Evolutionary conservation across 352 stramenopile genomes (phyloP), one percentile per base, ranked within the genome.

Genomic region (Phytophthora meadii): DNA sequence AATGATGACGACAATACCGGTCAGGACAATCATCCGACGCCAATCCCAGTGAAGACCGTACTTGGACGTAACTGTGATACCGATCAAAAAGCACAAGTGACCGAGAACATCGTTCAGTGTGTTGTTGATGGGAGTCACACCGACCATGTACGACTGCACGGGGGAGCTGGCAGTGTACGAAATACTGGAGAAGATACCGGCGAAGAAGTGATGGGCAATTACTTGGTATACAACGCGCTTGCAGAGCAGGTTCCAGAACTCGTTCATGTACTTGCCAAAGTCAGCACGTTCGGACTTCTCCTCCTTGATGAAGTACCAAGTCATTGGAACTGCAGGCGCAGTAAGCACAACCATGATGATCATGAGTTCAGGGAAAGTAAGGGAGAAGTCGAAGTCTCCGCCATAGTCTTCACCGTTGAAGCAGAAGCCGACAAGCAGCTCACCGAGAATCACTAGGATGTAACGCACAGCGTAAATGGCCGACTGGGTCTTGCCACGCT

Each of bases 371-470:
- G 68, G 58, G 49, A 81, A 79, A 5, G 39, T 78, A 14, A 88
- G 45, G 15, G 68, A 79, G 27, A 77, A 79, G 46, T 70, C 19
- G 28, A 88, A 88, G 55, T 72, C 60, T 10, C 79, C 79, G 14
- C 77, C 77, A 52, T 88, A 88, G 28, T 78, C 52, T 40, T 77
- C 61, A 30, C 68, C 68, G 70, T 91, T 93, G 48, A 93, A 82
- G 30, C 54, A 66, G 54, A 88, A 85, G 4, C 68, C 79, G 3
- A 74, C 53, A 6, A 87, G 45, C 10, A 84, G 37, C n/a, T 81
- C 64, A 5, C 70, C 71, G 6, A 90, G 50, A 39, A 83, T 81
- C 50, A 75, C 66, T 17, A 81, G 59, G 7, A 59, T 44, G 2
- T 62, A 74, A 5, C 68, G 68, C 6, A 76, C 68, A 0, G 62